Base-by-base conservation (phyloP, 257 asterid species). In the Solanum chmielewskii region DNA sequence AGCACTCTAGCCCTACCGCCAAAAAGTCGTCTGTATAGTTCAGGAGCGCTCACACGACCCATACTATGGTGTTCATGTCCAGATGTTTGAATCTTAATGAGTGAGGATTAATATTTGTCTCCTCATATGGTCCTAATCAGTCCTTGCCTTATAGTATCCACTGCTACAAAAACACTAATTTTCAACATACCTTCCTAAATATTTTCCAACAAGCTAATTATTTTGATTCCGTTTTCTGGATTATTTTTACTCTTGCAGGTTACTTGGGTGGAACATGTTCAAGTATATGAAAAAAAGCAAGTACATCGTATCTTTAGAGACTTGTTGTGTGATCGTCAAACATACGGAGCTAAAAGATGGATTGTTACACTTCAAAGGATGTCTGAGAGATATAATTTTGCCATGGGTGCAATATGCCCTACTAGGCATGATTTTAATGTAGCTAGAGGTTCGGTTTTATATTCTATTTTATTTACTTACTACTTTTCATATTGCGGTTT, bases 331-430 rank as follows among this genome's bases (percentile, higher is more conserved):
- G 87, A 86, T 77, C 88, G 89, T 75, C 93, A 91, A 88, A 96
- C 97, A 16, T 96, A 91, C 35, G 97, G 99, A 87, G 98, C 98
- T 68, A 93, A 81, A 80, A 85, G 96, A 89, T 96, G 98, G 97
- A 85, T 95, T 27, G 66, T 88, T 80, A 87, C 92, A 83, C 94
- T 96, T 47, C 93, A 91, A 86, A 91, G 94, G 87, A 93, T 90
- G 93, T 93, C 91, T 25, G 96, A 95, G 90, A 91, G 98, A 85
- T 76, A 89, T 60, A 90, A 92, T 87, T 92, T 89, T 87, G 90
- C 93, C 27, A 83, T 59, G 90, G 93, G 91, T 29, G 81, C 83
- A 89, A 83, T 82, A 39, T 70, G 73, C 60, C 42, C 89, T 35
- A 89, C 90, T 35, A 84, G n/a, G 27, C 91, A 90, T 56, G 64